These are phyloP conservation scores for Diplodia sapinea DNA, from an alignment of 2,329 filamentous ascomycete species.

Conservation along the genomic window DNA sequence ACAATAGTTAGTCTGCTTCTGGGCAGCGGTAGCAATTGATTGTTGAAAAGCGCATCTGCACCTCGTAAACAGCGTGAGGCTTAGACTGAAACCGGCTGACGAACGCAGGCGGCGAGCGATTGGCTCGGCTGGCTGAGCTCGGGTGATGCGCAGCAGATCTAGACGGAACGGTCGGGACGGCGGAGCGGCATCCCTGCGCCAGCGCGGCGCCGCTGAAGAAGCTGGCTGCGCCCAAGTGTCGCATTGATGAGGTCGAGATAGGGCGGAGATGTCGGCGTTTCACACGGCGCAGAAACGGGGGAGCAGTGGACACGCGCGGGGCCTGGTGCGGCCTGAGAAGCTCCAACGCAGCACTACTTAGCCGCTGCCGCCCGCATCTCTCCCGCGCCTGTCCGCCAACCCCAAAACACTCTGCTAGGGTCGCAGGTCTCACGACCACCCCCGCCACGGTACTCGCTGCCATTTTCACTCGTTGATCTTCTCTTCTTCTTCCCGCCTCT, in stretches of 20 bases:
- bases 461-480: constrained; percentile 31
- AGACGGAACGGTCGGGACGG: constrained; percentile 21
- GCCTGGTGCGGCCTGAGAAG: constrained; percentile 2
- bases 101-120: background rate
- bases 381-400: constrained; percentile 20
- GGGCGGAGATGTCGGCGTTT: constrained; percentile 13
- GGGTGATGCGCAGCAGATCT: constrained; percentile 23
- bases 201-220: background rate
- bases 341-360: background rate
- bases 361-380: constrained; percentile 2
- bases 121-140: background rate
- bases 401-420: constrained; percentile 15
- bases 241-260: constrained; percentile 21
- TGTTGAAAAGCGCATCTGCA: constrained; percentile 8
- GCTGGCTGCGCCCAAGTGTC: background rate
- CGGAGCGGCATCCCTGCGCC: constrained; percentile 10
- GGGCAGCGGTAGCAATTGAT: constrained; percentile 21
- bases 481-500: constrained; percentile 12
- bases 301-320: background rate
- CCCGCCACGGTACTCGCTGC: constrained; percentile 30
- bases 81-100: background rate
- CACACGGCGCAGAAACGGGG: constrained; percentile 3
- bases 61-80: background rate
- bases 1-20: constrained; percentile 1
- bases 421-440: constrained; percentile 9